Percentiles rank a stretch among this genome's conserved stretches.
Evolutionary conservation across 2,329 filamentous ascomycete species (phyloP).

Genomic region (Fusarium udum): DNA sequence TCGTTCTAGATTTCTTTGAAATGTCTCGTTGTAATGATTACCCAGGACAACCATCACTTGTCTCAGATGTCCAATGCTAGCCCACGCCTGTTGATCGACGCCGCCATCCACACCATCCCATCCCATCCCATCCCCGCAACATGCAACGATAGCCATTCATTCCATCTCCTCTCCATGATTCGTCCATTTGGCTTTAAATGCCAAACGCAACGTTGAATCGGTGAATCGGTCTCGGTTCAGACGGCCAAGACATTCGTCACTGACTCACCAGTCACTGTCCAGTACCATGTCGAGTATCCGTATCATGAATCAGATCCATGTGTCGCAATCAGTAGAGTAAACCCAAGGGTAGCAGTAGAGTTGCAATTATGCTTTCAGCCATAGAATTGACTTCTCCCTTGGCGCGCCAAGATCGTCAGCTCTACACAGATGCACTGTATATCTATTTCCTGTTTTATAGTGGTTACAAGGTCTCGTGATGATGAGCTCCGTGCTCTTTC

Average conservation of each 20-base stretch:
- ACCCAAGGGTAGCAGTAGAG: neutral
- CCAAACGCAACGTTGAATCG: conserved; percentile 24
- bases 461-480: neutral
- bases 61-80: conserved; percentile 11
- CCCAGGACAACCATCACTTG: conserved; percentile 1
- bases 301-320: neutral
- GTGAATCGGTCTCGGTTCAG: neutral
- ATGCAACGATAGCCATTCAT: conserved; percentile 1
- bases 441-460: conserved; percentile 9
- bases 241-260: conserved; percentile 3
- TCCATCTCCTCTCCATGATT: neutral
- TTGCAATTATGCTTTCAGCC: neutral
- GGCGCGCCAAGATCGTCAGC: conserved; percentile 27
- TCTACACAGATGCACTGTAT: neutral
- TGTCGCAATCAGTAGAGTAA: neutral
- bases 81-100: conserved; percentile 16
- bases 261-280: neutral
- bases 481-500: neutral
- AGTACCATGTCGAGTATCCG: neutral
- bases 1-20: neutral
- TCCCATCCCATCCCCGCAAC: conserved; percentile 11
- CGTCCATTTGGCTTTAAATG: neutral
- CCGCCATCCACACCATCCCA: conserved; percentile 11
- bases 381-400: conserved; percentile 1
- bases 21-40: neutral